Evolutionary conservation across 2,329 filamentous ascomycete genomes (phyloP), one percentile per base, ranked within the genome.

Genomic region (Clonostachys rosea): DNA sequence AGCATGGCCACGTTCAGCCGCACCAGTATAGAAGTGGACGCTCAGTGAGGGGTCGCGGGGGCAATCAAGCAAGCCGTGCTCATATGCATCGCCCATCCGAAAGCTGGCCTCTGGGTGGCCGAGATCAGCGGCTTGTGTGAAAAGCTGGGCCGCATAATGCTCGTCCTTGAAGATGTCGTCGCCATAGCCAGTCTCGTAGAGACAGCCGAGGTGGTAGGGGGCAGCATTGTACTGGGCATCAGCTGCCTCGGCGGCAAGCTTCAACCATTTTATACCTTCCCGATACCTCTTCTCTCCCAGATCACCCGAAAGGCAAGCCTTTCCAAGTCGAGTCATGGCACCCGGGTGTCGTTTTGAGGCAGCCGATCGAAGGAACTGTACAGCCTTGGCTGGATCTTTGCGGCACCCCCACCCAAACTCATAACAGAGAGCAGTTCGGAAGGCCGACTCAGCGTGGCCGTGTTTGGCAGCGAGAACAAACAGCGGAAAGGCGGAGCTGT

Each of bases 401-500:
- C 90, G 84, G 59, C 87, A 95, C 39, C 94, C 94, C 94, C 94
- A 99, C 52, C 91, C 94, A 67, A 96, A 97, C 66, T 99, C 94
- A 70, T 97, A 97, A 71, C 91, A 96, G 47, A 99, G 76, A 14
- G 88, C 94, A 45, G 92, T 87, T 47, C 94, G 87, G 68, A 96
- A 99, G 35, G 86, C 91, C 48, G 94, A 94, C 71, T 99, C 94
- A 43, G 94, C 91, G 65, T 99, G 94, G 34, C 94, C 94, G 68
- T 96, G 94, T 70, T 97, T 99, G 59, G 89, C 92, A 9, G 94
- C 94, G 14, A 94, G 82, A 36, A 96, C 79, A 62, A 99, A 99
- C 33, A 97, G 81, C 9, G 90, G 87, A 61, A 97, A 97, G 1
- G 94, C 91, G 39, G 88, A 85, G 61, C 91, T 89, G 62, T 95